Evolutionary conservation across 176 grass and related monocot species (phyloP).

Genomic region (Ampelocalamus luodianensis): DNA sequence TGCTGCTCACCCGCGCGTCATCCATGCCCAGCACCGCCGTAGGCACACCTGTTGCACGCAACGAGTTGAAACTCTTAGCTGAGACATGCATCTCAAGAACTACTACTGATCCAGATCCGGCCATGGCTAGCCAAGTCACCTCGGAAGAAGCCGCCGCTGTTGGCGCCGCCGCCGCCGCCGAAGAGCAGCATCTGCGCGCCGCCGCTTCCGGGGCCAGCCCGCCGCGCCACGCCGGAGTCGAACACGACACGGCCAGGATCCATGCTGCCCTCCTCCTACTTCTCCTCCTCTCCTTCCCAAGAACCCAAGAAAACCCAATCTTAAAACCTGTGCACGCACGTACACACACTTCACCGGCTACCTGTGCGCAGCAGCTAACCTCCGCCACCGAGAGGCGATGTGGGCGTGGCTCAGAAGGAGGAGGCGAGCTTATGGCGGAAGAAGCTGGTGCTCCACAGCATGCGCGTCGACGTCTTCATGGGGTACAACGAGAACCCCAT

Average conservation of each 20-base stretch:
- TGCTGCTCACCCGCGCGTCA: slow-evolving; percentile 40
- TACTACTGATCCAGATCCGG: slow-evolving; percentile 25
- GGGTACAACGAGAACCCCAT: slow-evolving; percentile 90
- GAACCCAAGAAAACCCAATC: slow-evolving; percentile 49
- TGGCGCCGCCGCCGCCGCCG: slow-evolving; percentile 53
- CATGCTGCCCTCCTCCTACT: slow-evolving; percentile 47
- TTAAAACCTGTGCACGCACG: slow-evolving; percentile 24
- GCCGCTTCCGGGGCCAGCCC: slow-evolving; percentile 18
- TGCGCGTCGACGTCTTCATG: slow-evolving; percentile 75
- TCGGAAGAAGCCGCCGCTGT: slow-evolving; percentile 59
- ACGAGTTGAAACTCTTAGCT: background rate
- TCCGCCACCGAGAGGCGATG: slow-evolving; percentile 39
- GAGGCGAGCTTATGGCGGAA: slow-evolving; percentile 80
- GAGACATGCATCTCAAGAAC: background rate
- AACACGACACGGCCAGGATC: slow-evolving; percentile 60
- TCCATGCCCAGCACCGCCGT: slow-evolving; percentile 54
- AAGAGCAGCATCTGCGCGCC: slow-evolving; percentile 73
- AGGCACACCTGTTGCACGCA: slow-evolving; percentile 52
- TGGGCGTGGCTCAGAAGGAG: slow-evolving; percentile 44
- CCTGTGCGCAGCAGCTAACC: slow-evolving; percentile 11
- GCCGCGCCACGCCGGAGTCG: slow-evolving; percentile 49
- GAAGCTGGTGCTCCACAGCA: slow-evolving; percentile 79
- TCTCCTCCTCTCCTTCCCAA: slow-evolving; percentile 7
- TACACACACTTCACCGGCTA: slow-evolving; percentile 34
- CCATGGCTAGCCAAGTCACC: slow-evolving; percentile 35